Percentiles rank a stretch among this genome's conserved stretches.
phyloP scores from a whole-genome alignment of 805 yeast species.

The Kodamaea hsintzibuensis region DNA sequence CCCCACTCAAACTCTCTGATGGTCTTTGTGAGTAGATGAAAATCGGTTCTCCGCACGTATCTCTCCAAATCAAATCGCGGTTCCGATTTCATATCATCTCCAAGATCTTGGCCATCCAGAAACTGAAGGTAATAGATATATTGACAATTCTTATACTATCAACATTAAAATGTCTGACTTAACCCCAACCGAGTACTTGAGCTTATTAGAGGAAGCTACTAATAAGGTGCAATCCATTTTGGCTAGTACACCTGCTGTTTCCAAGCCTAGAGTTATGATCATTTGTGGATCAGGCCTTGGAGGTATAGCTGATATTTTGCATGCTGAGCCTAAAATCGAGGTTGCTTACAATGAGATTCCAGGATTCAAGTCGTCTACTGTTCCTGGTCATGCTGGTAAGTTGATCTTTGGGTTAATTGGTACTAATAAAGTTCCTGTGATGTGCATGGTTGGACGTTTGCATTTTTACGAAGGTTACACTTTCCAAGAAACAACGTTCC shows the following conservation, averaged over 20 bases:
- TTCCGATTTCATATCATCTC: not conserved
- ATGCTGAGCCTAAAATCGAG: conserved; percentile 41
- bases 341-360: conserved; percentile 73
- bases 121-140: no score
- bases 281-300: conserved; percentile 96
- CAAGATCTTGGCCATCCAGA: not conserved
- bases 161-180: conserved; percentile 7
- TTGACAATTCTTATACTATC: not conserved
- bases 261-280: conserved; percentile 64
- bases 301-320: conserved; percentile 65
- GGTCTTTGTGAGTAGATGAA: no score
- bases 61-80: not conserved
- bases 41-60: not conserved
- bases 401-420: conserved; percentile 80
- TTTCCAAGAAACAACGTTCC: conserved; percentile 81
- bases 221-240: conserved; percentile 15
- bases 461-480: conserved; percentile 92
- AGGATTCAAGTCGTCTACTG: conserved; percentile 79
- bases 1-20: not conserved
- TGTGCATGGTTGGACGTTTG: conserved; percentile 91
- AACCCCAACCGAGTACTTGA: conserved; percentile 18
- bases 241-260: conserved; percentile 14
- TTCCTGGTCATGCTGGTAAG: conserved; percentile 86
- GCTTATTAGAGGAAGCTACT: conserved; percentile 22
- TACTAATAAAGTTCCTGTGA: conserved; percentile 66